Evolutionary conservation across 2,329 filamentous ascomycete genomes (phyloP).

Genomic region (Claviceps maximensis): DNA sequence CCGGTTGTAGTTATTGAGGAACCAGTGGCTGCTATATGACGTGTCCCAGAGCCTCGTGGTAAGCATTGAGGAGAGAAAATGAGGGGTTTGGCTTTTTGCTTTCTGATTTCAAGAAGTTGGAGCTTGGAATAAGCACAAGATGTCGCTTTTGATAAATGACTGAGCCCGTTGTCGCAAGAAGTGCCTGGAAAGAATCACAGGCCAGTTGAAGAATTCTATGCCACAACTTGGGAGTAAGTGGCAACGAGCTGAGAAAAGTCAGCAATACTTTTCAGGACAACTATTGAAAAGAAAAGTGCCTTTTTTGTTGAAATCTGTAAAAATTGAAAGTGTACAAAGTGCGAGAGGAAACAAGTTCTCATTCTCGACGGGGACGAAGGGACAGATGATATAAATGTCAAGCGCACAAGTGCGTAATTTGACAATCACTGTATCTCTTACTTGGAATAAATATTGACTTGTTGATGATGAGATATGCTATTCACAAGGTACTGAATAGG

Average conservation of each 20-base stretch:
- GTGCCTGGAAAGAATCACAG: not conserved
- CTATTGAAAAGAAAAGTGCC: not conserved
- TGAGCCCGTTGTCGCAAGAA: not conserved
- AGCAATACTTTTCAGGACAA: not conserved
- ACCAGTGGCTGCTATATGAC: constrained; percentile 42
- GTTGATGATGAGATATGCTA: not conserved
- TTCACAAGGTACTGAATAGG: not conserved
- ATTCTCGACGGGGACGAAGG: not conserved
- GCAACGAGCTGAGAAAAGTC: not conserved
- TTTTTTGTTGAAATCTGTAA: not conserved
- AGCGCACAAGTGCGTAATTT: not conserved
- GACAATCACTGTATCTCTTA: not conserved
- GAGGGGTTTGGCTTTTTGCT: not conserved
- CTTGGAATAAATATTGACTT: not conserved
- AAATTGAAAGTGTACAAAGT: not conserved
- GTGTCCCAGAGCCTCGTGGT: constrained; percentile 2
- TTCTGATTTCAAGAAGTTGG: not conserved
- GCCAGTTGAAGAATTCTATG: not conserved
- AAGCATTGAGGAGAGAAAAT: constrained; percentile 5
- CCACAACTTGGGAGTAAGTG: not conserved
- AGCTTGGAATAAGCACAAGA: not conserved
- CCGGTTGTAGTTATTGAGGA: constrained; percentile 37
- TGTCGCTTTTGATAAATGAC: not conserved
- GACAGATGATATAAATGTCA: not conserved
- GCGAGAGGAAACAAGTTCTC: not conserved